Percentiles rank a stretch among this genome's conserved stretches.
Evolutionary conservation across 345 rosid species (phyloP).

Genomic region (Viola odorata): DNA sequence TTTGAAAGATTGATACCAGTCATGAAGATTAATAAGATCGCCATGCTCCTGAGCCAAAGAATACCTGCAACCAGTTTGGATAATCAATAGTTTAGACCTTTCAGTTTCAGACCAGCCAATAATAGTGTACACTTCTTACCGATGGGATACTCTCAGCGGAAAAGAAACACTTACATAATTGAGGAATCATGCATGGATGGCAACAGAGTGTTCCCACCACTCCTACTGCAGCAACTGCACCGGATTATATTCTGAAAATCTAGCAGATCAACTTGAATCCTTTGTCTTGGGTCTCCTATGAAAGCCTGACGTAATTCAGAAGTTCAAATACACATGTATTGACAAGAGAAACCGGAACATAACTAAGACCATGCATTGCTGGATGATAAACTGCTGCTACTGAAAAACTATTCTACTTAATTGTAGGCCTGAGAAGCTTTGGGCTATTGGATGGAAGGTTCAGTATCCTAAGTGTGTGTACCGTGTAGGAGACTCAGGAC

Average conservation of each 20-base stretch:
- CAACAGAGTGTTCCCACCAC: constrained; percentile 30
- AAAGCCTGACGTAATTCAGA: constrained; percentile 49
- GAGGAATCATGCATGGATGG: constrained; percentile 87
- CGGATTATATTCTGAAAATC: constrained; percentile 53
- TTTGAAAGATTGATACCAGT: constrained; percentile 92
- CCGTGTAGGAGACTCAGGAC: too few species aligned
- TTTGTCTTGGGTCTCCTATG: constrained; percentile 82
- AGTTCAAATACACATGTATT: constrained; percentile 4
- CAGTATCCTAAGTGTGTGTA: too few species aligned
- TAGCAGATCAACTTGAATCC: constrained; percentile 81
- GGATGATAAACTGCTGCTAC: too few species aligned
- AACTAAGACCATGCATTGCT: too few species aligned
- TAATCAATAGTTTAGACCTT: not conserved
- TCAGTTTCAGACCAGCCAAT: too few species aligned
- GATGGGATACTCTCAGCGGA: too few species aligned
- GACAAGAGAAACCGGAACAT: not conserved
- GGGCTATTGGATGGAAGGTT: too few species aligned
- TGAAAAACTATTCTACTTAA: too few species aligned
- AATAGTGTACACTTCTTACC: too few species aligned
- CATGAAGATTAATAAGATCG: constrained; percentile 80
- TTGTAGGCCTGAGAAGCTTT: too few species aligned
- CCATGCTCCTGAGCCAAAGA: constrained; percentile 79
- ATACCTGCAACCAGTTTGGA: constrained; percentile 42
- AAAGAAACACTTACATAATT: constrained; percentile 55
- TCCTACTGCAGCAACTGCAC: constrained; percentile 66